Evolutionary conservation across 2,329 filamentous ascomycete genomes (phyloP).

Genomic region (Pyricularia sp.): DNA sequence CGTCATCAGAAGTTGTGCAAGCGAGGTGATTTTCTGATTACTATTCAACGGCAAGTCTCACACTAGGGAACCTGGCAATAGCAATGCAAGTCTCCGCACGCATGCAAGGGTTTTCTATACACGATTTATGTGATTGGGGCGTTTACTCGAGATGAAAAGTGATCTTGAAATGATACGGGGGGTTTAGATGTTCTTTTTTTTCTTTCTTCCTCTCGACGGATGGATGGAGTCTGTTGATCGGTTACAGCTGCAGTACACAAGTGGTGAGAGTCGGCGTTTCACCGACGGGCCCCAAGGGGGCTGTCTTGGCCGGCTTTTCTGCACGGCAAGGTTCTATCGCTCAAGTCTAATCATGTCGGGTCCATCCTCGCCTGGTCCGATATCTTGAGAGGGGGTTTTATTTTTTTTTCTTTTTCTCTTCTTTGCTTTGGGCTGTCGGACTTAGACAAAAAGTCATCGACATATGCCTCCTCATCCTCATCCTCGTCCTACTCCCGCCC

Average conservation of each 20-base stretch:
- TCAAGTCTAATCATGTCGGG: not conserved
- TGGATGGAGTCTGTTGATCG: not conserved
- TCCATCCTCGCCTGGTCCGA: not conserved
- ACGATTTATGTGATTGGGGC: not conserved
- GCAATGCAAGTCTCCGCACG: not conserved
- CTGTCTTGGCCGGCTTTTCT: not conserved
- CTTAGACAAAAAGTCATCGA: not conserved
- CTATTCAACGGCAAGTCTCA: not conserved
- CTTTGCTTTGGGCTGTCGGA: not conserved
- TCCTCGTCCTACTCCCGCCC: too few species aligned
- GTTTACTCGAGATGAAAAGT: not conserved
- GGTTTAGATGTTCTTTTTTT: not conserved
- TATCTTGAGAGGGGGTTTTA: not conserved
- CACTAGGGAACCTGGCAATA: not conserved
- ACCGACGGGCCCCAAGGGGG: not conserved
- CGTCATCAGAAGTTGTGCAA: not conserved
- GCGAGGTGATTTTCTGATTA: conserved; percentile 1
- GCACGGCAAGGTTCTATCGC: not conserved
- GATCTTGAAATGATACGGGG: not conserved
- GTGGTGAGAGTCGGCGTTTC: not conserved
- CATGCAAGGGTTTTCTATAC: not conserved
- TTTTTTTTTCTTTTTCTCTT: not conserved
- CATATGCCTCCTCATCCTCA: not conserved
- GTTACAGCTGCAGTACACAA: not conserved
- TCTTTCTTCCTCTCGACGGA: too few species aligned